Percentiles rank a stretch among this genome's conserved stretches.
Evolutionary conservation across 2,329 filamentous ascomycete genomes (phyloP).

Genomic region (Graphilbum fragrans): DNA sequence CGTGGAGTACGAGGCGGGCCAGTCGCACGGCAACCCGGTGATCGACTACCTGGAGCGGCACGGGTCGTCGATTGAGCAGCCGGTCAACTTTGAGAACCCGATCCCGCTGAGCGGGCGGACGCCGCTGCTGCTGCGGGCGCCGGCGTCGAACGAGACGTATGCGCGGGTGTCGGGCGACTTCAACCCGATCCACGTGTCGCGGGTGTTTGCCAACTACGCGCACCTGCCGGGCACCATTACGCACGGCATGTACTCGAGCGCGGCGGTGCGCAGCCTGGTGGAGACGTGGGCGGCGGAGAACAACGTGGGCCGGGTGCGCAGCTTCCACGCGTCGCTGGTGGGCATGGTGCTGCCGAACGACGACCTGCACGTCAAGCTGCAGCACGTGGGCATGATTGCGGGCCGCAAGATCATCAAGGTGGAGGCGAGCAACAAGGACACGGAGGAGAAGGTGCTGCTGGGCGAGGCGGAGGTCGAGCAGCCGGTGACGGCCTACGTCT

Average conservation of each 20-base stretch:
- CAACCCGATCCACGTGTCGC: constrained; percentile 97
- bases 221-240: constrained; percentile 95
- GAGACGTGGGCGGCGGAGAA: constrained; percentile 99
- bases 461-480: constrained; percentile 97
- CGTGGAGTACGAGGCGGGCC: constrained; percentile 85
- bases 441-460: constrained; percentile 88
- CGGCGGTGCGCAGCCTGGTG: constrained; percentile 86
- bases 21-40: constrained; percentile 91
- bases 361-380: constrained; percentile 84
- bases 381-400: constrained; percentile 94
- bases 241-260: constrained; percentile 98
- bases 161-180: constrained; percentile 95
- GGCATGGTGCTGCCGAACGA: constrained; percentile 98
- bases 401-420: constrained; percentile 99
- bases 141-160: constrained; percentile 94
- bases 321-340: constrained; percentile 93
- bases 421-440: constrained; percentile 89
- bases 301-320: constrained; percentile 91
- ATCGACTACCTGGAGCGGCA: constrained; percentile 91
- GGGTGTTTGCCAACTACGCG: constrained; percentile 91
- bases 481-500: constrained; percentile 91
- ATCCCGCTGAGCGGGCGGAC: constrained; percentile 92
- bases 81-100: constrained; percentile 91
- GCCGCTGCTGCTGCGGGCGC: constrained; percentile 76
- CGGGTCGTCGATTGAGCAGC: constrained; percentile 87